Percentiles rank a stretch among this genome's conserved stretches.
phyloP scores from a whole-genome alignment of 2,329 filamentous ascomycete species.

The Colletotrichum limetticola region DNA sequence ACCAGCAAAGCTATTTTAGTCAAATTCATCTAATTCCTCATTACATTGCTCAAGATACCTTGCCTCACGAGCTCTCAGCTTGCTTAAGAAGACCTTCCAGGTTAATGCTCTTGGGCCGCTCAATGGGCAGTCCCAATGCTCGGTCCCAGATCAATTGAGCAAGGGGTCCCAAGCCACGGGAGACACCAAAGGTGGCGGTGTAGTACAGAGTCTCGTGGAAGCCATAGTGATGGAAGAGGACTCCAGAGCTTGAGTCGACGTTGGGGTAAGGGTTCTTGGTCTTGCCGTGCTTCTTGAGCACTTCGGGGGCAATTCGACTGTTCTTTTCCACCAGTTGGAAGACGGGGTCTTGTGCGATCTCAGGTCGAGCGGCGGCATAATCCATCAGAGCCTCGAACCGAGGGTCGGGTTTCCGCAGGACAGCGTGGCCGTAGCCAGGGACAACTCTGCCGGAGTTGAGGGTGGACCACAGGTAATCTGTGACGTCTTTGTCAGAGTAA shows the following conservation, averaged over 20 bases:
- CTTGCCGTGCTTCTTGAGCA: conserved; percentile 96
- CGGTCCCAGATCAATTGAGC: conserved; percentile 97
- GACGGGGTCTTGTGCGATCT: conserved; percentile 87
- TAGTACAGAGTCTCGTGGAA: conserved; percentile 99
- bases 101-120: conserved; percentile 98
- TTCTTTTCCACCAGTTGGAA: conserved; percentile 96
- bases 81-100: conserved; percentile 84
- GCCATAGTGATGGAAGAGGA: conserved; percentile 97
- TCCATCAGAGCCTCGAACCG: conserved; percentile 97
- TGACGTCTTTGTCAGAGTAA: conserved; percentile 85
- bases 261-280: conserved; percentile 99
- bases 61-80: conserved; percentile 57
- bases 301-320: conserved; percentile 88
- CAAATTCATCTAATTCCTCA: not conserved
- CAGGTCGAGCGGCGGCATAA: conserved; percentile 85
- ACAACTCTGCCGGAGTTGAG: conserved; percentile 95
- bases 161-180: conserved; percentile 82
- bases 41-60: not conserved
- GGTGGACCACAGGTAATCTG: conserved; percentile 90
- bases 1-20: not conserved
- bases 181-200: conserved; percentile 77
- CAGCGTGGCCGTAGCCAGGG: conserved; percentile 94
- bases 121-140: conserved; percentile 92
- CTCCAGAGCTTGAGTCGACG: conserved; percentile 91
- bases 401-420: conserved; percentile 95